phyloP scores from a whole-genome alignment of 306 rosid genomes.

The Cucumis sativus region DNA sequence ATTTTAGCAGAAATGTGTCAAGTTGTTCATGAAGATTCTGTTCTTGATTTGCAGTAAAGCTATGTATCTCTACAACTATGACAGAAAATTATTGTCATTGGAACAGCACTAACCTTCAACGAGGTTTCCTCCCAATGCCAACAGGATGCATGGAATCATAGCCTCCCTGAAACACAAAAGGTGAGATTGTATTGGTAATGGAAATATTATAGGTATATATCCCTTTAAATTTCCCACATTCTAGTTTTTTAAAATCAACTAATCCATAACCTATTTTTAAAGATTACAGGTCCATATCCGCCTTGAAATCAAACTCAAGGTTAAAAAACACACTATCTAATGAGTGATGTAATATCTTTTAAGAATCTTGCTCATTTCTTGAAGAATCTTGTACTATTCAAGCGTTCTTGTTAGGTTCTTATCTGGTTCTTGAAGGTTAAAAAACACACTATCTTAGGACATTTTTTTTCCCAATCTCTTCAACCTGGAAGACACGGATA shows the following conservation, averaged over 20 bases:
- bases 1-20: neutral
- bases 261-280: neutral
- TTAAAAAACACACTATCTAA: neutral
- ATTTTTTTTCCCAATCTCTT: neutral
- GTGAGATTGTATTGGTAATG: constrained; percentile 7
- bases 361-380: too few relatives aligned
- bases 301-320: neutral
- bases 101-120: constrained; percentile 59
- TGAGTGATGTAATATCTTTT: too few relatives aligned
- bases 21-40: neutral
- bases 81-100: neutral
- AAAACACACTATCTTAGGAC: too few relatives aligned
- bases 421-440: too few relatives aligned
- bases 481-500: neutral
- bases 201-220: neutral
- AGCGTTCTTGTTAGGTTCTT: too few relatives aligned
- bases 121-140: constrained; percentile 97
- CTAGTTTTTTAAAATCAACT: neutral
- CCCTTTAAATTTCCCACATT: neutral
- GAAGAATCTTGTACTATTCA: too few relatives aligned
- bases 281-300: neutral
- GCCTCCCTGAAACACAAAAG: constrained; percentile 70
- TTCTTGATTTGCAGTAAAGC: neutral
- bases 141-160: constrained; percentile 96
- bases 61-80: neutral